Evolutionary conservation across 108 stramenopile genomes (phyloP), one percentile per base, ranked within the genome.

Genomic region (Cylindrotheca fusiformis): DNA sequence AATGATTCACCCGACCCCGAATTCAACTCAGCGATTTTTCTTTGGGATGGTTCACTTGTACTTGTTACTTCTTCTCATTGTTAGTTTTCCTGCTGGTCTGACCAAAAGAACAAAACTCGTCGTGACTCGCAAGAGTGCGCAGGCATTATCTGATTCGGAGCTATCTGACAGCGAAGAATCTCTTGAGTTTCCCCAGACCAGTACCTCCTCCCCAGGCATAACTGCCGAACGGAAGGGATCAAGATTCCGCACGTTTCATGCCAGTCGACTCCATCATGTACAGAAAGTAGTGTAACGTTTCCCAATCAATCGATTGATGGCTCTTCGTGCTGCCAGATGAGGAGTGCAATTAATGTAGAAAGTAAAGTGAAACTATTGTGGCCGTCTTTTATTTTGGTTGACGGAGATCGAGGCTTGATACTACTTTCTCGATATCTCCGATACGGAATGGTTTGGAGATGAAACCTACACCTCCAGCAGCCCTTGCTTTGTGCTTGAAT

Each of bases 1-100:
- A 21, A 73, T 73, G 58, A 78, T 78, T 27, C 67, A 78, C 23
- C 83, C 83, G 18, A 74, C 83, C 1, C 79, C 81, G 76, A 82
- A 82, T 55, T 71, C 75, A 26, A 83, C 83, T 8, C 82, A 85
- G 52, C 67, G 68, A 49, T 44, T 84, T 6, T 80, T 87, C 58
- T 78, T 87, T 36, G 71, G 74, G 8, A 59, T 83, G 28, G 91
- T 93, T 18, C 91, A 93, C 48, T 55, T 88, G 33, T 93, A 93
- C 60, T 68, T 93, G 58, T 54, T 93, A 20, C 67, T 93, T 23
- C 63, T 93, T 17, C 72, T 89, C 24, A 79, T 93, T 23, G 88
- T 87, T 2, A 93, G 88, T 46, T 75, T 93, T 8, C 91, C 88
- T 49, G 84, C 78, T 14, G 67, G 79, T 5, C 70, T 80, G 55